Evolutionary conservation across 1,284 basidiomycete species (phyloP).

Genomic region (Ceratobasidium sp.): DNA sequence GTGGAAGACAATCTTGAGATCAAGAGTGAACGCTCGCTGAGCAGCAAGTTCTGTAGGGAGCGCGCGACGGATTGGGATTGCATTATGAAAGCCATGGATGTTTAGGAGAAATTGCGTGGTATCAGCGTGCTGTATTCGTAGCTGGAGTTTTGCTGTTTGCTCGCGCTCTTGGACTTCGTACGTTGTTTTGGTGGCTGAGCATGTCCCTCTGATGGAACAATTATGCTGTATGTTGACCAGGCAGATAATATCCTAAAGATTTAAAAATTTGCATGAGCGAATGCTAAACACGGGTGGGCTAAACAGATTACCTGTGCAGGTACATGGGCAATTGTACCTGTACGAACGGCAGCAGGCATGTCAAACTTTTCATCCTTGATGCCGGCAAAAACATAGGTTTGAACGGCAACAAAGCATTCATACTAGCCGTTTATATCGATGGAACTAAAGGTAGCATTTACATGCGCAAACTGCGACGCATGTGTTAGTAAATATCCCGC

Average conservation of each 20-base stretch:
- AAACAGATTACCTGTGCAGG: background rate
- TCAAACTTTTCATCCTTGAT: background rate
- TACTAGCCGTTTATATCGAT: background rate
- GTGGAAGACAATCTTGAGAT: background rate
- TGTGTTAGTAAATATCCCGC: background rate
- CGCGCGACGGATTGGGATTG: background rate
- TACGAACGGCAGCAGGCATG: conserved; percentile 6
- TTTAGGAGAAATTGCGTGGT: background rate
- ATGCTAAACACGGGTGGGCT: background rate
- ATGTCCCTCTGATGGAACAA: background rate
- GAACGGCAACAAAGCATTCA: background rate
- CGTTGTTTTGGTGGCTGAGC: background rate
- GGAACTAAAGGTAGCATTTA: background rate
- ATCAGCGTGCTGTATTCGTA: background rate
- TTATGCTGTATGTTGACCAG: conserved; percentile 16
- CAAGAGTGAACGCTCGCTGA: background rate
- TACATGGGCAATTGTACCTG: background rate
- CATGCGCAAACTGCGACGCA: conserved; percentile 11
- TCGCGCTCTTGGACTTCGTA: conserved; percentile 1
- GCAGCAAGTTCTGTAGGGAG: background rate
- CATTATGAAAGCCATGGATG: background rate
- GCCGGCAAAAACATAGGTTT: background rate
- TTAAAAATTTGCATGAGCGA: background rate
- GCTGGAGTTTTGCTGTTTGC: background rate
- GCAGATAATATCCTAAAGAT: conserved; percentile 13